phyloP scores from a whole-genome alignment of 352 stramenopile species.

The Aphanomyces euteiches region DNA sequence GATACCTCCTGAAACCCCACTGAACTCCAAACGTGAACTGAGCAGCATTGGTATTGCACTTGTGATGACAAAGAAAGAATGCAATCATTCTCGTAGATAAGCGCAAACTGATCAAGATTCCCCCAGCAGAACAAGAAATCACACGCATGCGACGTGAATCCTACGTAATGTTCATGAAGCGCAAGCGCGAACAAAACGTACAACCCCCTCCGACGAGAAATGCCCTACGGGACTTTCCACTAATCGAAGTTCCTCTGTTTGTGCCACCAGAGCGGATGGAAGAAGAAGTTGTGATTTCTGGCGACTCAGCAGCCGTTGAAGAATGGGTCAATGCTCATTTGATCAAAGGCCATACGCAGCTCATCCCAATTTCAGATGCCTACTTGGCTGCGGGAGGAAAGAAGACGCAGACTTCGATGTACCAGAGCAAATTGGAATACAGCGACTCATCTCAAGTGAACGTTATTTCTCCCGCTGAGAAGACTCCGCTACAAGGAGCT shows the following conservation, averaged over 20 bases:
- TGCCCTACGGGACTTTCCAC: not conserved
- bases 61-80: not conserved
- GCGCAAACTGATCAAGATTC: constrained; percentile 33
- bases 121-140: constrained; percentile 68
- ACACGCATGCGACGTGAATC: constrained; percentile 58
- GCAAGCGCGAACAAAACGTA: constrained; percentile 19
- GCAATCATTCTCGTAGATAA: not conserved
- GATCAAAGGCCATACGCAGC: constrained; percentile 9
- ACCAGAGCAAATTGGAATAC: constrained; percentile 30
- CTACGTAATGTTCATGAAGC: constrained; percentile 33
- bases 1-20: constrained; percentile 4
- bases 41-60: not conserved
- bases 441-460: constrained; percentile 24
- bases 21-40: not conserved
- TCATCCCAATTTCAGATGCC: constrained; percentile 27
- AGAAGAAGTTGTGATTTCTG: constrained; percentile 20
- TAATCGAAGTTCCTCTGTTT: constrained; percentile 20
- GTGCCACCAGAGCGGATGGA: constrained; percentile 17
- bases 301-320: constrained; percentile 39
- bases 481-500: constrained; percentile 48
- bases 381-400: constrained; percentile 11
- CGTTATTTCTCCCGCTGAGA: constrained; percentile 20
- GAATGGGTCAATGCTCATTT: constrained; percentile 78
- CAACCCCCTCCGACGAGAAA: not conserved
- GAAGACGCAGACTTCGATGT: constrained; percentile 16